These are phyloP conservation scores for Hydnum rufescens DNA, from an alignment of 768 basidiomycete species.

Conservation along the genomic window DNA sequence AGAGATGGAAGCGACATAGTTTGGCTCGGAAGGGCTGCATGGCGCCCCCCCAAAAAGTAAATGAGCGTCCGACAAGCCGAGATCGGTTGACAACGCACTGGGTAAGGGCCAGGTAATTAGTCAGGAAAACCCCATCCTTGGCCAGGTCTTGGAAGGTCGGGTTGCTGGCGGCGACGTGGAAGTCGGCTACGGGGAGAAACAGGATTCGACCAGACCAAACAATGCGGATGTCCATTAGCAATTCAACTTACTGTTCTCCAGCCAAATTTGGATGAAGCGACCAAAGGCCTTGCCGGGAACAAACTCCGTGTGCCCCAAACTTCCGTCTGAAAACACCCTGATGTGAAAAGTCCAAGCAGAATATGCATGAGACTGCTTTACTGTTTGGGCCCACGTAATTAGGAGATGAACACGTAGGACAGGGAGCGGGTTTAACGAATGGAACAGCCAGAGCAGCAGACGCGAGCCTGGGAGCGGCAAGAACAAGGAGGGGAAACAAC, in stretches of 20 bases:
- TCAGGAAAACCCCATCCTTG: slow-evolving; percentile 29
- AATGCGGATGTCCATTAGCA: too few relatives aligned
- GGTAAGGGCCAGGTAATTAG: slow-evolving; percentile 15
- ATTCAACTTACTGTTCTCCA: slow-evolving; percentile 37
- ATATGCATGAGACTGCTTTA: too few relatives aligned
- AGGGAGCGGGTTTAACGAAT: neutral
- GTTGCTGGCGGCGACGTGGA: slow-evolving; percentile 14
- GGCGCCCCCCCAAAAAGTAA: neutral
- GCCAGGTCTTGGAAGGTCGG: slow-evolving; percentile 23
- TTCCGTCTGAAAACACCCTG: slow-evolving; percentile 25
- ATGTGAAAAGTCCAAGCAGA: too few relatives aligned
- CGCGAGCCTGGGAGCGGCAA: neutral
- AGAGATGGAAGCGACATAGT: slow-evolving; percentile 30
- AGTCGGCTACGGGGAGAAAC: slow-evolving; percentile 20
- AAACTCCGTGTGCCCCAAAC: slow-evolving; percentile 21
- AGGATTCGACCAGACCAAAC: neutral
- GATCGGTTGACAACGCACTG: slow-evolving; percentile 5
- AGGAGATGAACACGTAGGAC: neutral
- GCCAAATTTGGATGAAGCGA: slow-evolving; percentile 35
- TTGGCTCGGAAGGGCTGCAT: slow-evolving; percentile 44
- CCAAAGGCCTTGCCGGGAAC: slow-evolving; percentile 28
- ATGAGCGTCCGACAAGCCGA: neutral
- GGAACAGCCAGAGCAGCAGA: neutral
- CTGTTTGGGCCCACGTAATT: neutral
- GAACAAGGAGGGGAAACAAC: neutral